phyloP scores from a whole-genome alignment of 768 basidiomycete genomes.

The Boletus sp. region DNA sequence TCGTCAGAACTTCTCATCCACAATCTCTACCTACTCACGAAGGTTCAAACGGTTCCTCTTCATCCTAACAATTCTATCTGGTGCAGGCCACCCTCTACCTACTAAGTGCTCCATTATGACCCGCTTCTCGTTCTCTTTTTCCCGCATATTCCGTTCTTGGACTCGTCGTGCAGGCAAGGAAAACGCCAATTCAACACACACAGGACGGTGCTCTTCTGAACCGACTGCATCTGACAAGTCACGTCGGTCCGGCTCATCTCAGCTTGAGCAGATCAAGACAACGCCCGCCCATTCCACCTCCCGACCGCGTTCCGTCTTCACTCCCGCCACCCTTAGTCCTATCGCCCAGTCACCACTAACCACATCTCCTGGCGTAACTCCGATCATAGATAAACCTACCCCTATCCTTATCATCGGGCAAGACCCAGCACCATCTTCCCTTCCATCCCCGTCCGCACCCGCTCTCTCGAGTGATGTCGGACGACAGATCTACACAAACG shows the following conservation, averaged over 20 bases:
- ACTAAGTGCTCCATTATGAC: constrained; percentile 5
- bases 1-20: background rate
- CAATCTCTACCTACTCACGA: background rate
- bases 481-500: background rate
- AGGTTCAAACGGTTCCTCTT: background rate
- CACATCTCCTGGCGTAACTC: background rate
- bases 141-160: constrained; percentile 19
- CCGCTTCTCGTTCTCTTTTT: constrained; percentile 14
- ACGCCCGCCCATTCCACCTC: background rate
- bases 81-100: constrained; percentile 17
- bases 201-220: background rate
- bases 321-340: background rate
- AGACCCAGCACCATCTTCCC: background rate
- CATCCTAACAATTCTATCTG: background rate
- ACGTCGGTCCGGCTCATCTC: background rate
- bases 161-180: constrained; percentile 8
- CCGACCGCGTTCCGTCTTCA: background rate
- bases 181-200: background rate
- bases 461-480: background rate
- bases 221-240: background rate
- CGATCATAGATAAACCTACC: background rate
- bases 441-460: background rate
- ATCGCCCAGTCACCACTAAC: background rate
- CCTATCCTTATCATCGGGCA: constrained; percentile 16
- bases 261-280: background rate